Conservation (phyloP, 805 yeast species). For the Candida andamanensis region DNA sequence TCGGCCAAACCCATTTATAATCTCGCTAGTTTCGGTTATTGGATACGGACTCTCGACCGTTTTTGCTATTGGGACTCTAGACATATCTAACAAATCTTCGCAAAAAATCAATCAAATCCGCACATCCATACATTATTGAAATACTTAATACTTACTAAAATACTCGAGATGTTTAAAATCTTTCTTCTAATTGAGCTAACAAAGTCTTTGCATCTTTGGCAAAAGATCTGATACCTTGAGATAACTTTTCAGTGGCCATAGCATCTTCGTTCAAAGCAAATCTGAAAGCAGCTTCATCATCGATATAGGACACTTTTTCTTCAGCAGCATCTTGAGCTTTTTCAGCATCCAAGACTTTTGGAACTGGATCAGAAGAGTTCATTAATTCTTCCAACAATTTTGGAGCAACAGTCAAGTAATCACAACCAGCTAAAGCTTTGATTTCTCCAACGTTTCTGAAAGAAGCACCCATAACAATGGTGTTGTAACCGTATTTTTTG, state of each 20-base stretch:
- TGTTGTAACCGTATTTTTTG: slow-evolving; percentile 93
- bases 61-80: slow-evolving; percentile 4
- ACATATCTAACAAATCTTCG: no score
- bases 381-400: slow-evolving; percentile 81
- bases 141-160: background rate
- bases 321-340: slow-evolving; percentile 50
- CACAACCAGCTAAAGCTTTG: slow-evolving; percentile 95
- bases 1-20: slow-evolving; percentile 87
- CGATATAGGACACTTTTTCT: slow-evolving; percentile 71
- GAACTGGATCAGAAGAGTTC: slow-evolving; percentile 74
- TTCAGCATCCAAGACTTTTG: slow-evolving; percentile 71
- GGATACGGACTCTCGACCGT: slow-evolving; percentile 52
- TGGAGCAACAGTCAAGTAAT: slow-evolving; percentile 93
- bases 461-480: slow-evolving; percentile 99
- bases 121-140: no score
- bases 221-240: slow-evolving; percentile 97
- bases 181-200: slow-evolving; percentile 58
- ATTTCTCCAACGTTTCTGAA: slow-evolving; percentile 97
- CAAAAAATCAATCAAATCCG: no score
- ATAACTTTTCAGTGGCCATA: slow-evolving; percentile 95
- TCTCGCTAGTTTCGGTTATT: slow-evolving; percentile 37
- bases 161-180: slow-evolving; percentile 27
- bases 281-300: slow-evolving; percentile 89
- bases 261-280: slow-evolving; percentile 90
- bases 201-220: slow-evolving; percentile 89